Percentiles rank a stretch among this genome's conserved stretches.
Conservation (phyloP, 163 green algal genomes). For the Chlorella variabilis region DNA sequence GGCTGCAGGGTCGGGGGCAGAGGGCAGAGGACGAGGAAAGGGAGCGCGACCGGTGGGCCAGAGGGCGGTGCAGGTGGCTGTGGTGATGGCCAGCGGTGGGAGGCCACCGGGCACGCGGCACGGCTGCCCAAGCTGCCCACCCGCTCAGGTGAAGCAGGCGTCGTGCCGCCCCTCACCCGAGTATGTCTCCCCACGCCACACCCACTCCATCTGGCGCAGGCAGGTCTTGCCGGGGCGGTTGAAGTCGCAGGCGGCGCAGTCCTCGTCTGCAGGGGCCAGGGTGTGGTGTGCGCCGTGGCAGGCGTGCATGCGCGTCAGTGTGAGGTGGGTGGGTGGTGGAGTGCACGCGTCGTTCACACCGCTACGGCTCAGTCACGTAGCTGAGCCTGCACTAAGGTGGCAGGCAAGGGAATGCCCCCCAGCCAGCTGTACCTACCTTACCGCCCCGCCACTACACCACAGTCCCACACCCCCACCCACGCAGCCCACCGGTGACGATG, state of each 20-base stretch:
- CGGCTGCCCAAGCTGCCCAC: neutral
- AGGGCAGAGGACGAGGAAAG: no score
- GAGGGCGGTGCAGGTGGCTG: no score
- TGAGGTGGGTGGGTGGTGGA: no score
- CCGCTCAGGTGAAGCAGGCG: no score
- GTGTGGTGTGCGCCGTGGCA: no score
- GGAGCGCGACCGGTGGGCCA: no score
- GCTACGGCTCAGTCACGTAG: no score
- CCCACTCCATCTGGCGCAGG: constrained; percentile 96
- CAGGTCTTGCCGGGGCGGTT: constrained; percentile 97
- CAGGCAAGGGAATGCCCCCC: neutral
- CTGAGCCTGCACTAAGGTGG: neutral
- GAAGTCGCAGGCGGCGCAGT: constrained; percentile 98
- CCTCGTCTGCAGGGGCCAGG: constrained; percentile 54
- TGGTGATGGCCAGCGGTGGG: no score
- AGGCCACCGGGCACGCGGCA: no score
- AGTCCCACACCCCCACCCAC: neutral
- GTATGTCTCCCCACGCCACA: constrained; percentile 96
- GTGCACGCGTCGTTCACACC: no score
- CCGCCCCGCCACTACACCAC: no score
- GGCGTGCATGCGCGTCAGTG: no score
- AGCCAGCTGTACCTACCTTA: neutral
- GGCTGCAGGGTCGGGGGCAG: constrained; percentile 33
- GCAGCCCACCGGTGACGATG: constrained; percentile 85
- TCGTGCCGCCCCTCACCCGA: constrained; percentile 22